Evolutionary conservation across 306 rosid genomes (phyloP).

Genomic region (Lathyrus tuberosus): DNA sequence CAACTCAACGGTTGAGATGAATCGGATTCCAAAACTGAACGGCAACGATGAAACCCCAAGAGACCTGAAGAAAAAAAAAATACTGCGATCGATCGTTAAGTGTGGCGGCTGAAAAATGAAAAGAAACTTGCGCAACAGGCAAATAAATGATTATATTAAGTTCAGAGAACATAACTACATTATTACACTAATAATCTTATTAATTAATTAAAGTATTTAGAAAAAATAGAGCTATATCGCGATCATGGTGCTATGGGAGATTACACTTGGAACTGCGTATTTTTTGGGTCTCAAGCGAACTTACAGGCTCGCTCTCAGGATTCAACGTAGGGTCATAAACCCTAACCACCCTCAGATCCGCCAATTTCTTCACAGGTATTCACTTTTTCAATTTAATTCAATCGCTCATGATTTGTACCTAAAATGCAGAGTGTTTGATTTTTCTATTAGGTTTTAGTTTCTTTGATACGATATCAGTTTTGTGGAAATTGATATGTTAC

Average conservation of each 20-base stretch:
- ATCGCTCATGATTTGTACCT: neutral
- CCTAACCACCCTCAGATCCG: conserved; percentile 66
- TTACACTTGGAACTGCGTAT: conserved; percentile 83
- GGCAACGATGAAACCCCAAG: neutral
- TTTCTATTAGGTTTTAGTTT: too few species aligned
- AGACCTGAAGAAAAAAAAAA: neutral
- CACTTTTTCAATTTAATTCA: neutral
- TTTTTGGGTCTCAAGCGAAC: conserved; percentile 88
- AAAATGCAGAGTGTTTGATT: neutral
- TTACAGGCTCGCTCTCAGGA: conserved; percentile 63
- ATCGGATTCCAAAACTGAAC: neutral
- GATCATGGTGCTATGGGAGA: conserved; percentile 94
- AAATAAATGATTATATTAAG: neutral
- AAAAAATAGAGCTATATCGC: neutral
- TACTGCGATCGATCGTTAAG: neutral
- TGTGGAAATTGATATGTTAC: neutral
- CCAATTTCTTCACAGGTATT: conserved; percentile 63
- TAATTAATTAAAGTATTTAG: neutral
- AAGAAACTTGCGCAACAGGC: conserved; percentile 52
- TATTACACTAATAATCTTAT: neutral
- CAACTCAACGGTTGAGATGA: neutral
- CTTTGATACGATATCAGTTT: too few species aligned
- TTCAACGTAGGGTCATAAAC: conserved; percentile 69
- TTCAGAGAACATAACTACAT: neutral
- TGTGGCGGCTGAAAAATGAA: neutral